These are phyloP conservation scores for Schizochytrium sp. DNA, from an alignment of 108 stramenopile genomes.

Conservation along the genomic window DNA sequence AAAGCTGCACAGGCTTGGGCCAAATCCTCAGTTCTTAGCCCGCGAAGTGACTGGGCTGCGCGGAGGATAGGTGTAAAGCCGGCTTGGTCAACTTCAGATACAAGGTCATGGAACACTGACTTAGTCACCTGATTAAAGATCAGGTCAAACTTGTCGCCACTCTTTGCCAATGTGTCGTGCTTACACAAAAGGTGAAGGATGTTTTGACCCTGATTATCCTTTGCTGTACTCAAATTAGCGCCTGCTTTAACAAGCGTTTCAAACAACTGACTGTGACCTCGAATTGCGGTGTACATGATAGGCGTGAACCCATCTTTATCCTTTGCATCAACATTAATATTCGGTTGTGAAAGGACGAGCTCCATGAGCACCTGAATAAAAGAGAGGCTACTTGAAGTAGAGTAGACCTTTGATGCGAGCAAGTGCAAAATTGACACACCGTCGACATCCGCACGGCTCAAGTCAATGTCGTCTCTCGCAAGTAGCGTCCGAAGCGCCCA, in stretches of 20 bases:
- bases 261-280: neutral
- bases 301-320: constrained; percentile 16
- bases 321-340: neutral
- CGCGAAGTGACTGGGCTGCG: neutral
- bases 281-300: neutral
- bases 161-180: neutral
- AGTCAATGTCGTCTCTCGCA: neutral
- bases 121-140: neutral
- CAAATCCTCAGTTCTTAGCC: neutral
- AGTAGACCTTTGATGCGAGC: neutral
- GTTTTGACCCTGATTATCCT: neutral
- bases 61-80: neutral
- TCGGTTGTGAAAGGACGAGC: neutral
- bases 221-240: neutral
- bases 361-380: neutral
- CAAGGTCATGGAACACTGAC: neutral
- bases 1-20: neutral
- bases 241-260: neutral
- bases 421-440: neutral
- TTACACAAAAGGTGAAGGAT: neutral
- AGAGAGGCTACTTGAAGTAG: neutral
- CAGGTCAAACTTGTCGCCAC: neutral
- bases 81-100: neutral
- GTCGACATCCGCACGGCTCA: neutral
- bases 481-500: neutral